These are phyloP conservation scores for Aspergillus fijiensis DNA, from an alignment of 2,329 filamentous ascomycete genomes.

Conservation along the genomic window DNA sequence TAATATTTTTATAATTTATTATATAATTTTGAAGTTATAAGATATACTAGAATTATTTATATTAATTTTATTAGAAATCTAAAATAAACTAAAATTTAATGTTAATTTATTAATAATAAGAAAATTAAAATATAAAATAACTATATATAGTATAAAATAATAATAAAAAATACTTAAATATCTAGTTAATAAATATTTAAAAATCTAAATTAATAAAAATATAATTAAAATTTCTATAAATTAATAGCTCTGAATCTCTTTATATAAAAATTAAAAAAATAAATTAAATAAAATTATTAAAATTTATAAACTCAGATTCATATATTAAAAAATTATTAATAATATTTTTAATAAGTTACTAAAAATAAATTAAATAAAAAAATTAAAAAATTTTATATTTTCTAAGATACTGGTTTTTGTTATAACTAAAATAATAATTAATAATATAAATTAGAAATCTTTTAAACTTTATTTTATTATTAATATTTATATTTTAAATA, in stretches of 20 bases:
- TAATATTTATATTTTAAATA: slow-evolving; percentile 2
- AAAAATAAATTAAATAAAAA: background rate
- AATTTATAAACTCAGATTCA: background rate
- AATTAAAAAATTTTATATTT: background rate
- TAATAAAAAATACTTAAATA: background rate
- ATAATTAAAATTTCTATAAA: background rate
- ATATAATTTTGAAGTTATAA: too few relatives aligned
- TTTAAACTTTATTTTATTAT: background rate
- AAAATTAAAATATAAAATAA: background rate
- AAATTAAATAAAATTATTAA: background rate
- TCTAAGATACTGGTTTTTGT: background rate
- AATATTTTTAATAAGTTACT: background rate
- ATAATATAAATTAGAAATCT: background rate
- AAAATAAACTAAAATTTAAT: background rate
- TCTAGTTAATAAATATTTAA: background rate
- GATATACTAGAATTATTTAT: too few relatives aligned
- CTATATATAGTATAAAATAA: background rate
- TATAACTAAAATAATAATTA: background rate
- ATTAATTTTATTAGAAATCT: background rate
- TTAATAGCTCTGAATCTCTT: background rate
- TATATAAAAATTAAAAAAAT: background rate
- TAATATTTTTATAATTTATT: too few relatives aligned
- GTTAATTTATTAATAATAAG: background rate
- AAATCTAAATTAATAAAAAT: background rate
- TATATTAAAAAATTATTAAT: background rate